Evolutionary conservation across 2,329 filamentous ascomycete genomes (phyloP).

Genomic region (Periconia sp.): DNA sequence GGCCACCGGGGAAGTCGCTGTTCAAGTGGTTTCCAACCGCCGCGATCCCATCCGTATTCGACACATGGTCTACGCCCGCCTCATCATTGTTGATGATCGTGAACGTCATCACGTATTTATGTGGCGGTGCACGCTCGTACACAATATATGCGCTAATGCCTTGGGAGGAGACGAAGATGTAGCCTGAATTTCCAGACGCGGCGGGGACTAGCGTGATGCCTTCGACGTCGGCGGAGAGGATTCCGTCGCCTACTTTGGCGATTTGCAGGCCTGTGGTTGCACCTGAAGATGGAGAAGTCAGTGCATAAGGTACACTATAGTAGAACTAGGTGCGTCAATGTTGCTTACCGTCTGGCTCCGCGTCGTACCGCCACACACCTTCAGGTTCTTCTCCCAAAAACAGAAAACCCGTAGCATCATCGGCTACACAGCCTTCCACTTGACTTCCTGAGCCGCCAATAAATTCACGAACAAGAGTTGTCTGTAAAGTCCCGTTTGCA

Average conservation of each 20-base stretch:
- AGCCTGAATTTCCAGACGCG: conserved; percentile 43
- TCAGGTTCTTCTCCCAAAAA: conserved; percentile 57
- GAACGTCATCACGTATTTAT: conserved; percentile 54
- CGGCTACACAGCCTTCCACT: conserved; percentile 57
- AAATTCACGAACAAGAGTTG: conserved; percentile 55
- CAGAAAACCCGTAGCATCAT: conserved; percentile 55
- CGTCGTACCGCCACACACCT: conserved; percentile 56
- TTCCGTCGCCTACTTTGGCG: conserved; percentile 51
- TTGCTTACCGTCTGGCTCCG: conserved; percentile 48
- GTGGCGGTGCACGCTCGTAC: conserved; percentile 52
- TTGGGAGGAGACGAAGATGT: conserved; percentile 56
- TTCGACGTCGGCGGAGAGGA: conserved; percentile 57
- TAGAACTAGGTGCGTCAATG: not conserved
- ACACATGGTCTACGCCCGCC: conserved; percentile 52
- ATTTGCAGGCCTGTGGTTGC: conserved; percentile 35
- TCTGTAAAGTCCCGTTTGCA: conserved; percentile 47
- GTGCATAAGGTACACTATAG: not conserved
- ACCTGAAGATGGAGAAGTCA: conserved; percentile 6
- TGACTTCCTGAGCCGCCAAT: conserved; percentile 55
- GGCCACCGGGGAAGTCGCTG: conserved; percentile 38
- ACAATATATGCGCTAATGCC: conserved; percentile 57
- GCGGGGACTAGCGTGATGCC: conserved; percentile 56
- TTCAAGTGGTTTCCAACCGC: conserved; percentile 51
- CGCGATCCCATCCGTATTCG: conserved; percentile 56
- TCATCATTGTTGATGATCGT: conserved; percentile 48